Evolutionary conservation across 2,329 filamentous ascomycete species (phyloP).

Genomic region (Botryotinia narcissicola): DNA sequence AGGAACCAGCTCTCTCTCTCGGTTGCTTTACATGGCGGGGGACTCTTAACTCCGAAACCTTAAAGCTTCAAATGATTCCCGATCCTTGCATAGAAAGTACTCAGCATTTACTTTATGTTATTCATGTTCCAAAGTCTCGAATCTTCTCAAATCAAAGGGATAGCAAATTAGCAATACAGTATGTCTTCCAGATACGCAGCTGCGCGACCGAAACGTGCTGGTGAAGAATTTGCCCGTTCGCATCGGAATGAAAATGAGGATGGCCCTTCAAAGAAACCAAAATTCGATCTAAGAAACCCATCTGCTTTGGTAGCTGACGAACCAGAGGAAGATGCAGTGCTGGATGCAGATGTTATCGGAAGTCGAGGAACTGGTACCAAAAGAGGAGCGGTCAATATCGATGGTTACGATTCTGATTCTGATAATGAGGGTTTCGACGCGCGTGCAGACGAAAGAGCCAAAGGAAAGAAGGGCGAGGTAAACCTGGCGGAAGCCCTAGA

Average conservation of each 20-base stretch:
- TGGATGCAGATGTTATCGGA: slow-evolving; percentile 92
- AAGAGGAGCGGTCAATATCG: slow-evolving; percentile 91
- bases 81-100: not conserved
- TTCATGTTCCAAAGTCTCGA: not conserved
- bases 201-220: slow-evolving; percentile 77
- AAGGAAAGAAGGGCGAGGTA: slow-evolving; percentile 46
- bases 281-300: slow-evolving; percentile 93
- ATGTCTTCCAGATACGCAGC: slow-evolving; percentile 56
- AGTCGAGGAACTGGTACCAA: slow-evolving; percentile 70
- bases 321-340: slow-evolving; percentile 69
- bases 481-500: slow-evolving; percentile 53
- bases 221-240: slow-evolving; percentile 75
- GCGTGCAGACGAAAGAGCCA: slow-evolving; percentile 61
- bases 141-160: not conserved
- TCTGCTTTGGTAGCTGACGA: slow-evolving; percentile 85
- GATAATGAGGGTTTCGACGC: slow-evolving; percentile 84
- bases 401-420: slow-evolving; percentile 95
- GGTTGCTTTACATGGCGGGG: slow-evolving; percentile 13
- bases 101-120: not conserved
- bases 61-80: slow-evolving; percentile 4
- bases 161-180: slow-evolving; percentile 41
- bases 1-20: slow-evolving; percentile 17
- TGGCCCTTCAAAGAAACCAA: slow-evolving; percentile 68
- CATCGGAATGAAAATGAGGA: slow-evolving; percentile 58
- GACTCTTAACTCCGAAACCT: slow-evolving; percentile 16